Conservation (phyloP, 768 basidiomycete species). For the Rhizopogon vinicolor region DNA sequence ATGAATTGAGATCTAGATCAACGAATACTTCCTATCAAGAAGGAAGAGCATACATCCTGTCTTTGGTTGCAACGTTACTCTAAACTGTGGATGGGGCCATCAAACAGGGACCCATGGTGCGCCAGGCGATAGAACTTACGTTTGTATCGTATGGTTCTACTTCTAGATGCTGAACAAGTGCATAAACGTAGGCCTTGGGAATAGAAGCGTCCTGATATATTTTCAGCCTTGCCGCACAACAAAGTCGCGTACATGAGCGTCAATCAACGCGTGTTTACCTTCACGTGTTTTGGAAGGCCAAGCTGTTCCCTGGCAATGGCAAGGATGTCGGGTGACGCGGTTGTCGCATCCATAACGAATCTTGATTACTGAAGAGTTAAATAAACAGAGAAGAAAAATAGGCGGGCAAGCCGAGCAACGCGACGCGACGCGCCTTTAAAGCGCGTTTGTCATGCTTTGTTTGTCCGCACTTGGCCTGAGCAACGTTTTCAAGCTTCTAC, state of each 20-base stretch:
- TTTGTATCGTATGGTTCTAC: slow-evolving; percentile 16
- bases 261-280: slow-evolving; percentile 6
- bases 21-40: slow-evolving; percentile 1
- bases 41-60: slow-evolving; percentile 33
- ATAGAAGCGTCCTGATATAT: slow-evolving; percentile 2
- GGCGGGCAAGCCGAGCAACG: not conserved
- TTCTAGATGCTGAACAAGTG: slow-evolving; percentile 16
- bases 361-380: not conserved
- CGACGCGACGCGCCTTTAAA: slow-evolving; percentile 6
- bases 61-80: slow-evolving; percentile 30
- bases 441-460: slow-evolving; percentile 2
- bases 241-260: not conserved
- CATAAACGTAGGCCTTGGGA: slow-evolving; percentile 15
- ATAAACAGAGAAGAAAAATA: not conserved
- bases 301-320: slow-evolving; percentile 13
- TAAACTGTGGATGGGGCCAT: slow-evolving; percentile 28
- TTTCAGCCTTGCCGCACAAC: not conserved
- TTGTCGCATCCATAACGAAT: not conserved
- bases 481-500: too few relatives aligned
- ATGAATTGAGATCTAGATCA: not conserved
- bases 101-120: not conserved
- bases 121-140: slow-evolving; percentile 4
- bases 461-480: not conserved
- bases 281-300: slow-evolving; percentile 1
- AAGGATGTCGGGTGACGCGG: not conserved